Base-by-base conservation (phyloP, 768 basidiomycete species). In the Trametopsis cervina region DNA sequence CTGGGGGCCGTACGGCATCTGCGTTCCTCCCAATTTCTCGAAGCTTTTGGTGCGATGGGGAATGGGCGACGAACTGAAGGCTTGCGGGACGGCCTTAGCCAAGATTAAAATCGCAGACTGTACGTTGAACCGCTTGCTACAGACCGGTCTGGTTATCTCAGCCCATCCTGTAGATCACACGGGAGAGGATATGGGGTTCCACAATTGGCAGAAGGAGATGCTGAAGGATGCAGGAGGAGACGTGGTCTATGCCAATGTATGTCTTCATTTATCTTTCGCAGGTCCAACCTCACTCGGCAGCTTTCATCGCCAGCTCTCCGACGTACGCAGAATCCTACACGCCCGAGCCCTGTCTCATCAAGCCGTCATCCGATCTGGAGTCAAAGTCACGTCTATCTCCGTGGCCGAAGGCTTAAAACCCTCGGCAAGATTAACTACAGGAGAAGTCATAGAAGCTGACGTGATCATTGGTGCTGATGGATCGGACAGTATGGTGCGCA, bases 41-140 rank as follows among this genome's bases (percentile, higher is more conserved):
- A 72, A 72, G 47, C 60, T 81, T 2, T 62, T 80, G 17, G 68
- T 71, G 41, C 67, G 73, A 42, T 84, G 81, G 81, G 80, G 78
- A 9, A 65, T 80, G 4, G 69, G 66, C 22, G 67, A 71, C 5
- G 52, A 61, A 4, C 55, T 83, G 27, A 58, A 63, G 2, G 60
- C 66, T 22, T 63, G 69, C 33, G 51, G 62, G 2, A 26, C 63
- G 11, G 51, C 56, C 29, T 60, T 57, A 7, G 29, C 24, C 21
- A 55, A 54, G 13, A 49, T 66, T 15, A 40, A 59, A 26, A 53
- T 68, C 47, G 22, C 49, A 6, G 33, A 29, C 5, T 46, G 50
- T 51, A 26, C 36, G n/a, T 60, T 50, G 54, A 33, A n/a, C 45
- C 49, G 5, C n/a, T n/a, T n/a, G n/a, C n/a, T n/a, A n/a, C n/a